Evolutionary conservation across 2,329 filamentous ascomycete species (phyloP).

Genomic region (Stachybotrys elegans): DNA sequence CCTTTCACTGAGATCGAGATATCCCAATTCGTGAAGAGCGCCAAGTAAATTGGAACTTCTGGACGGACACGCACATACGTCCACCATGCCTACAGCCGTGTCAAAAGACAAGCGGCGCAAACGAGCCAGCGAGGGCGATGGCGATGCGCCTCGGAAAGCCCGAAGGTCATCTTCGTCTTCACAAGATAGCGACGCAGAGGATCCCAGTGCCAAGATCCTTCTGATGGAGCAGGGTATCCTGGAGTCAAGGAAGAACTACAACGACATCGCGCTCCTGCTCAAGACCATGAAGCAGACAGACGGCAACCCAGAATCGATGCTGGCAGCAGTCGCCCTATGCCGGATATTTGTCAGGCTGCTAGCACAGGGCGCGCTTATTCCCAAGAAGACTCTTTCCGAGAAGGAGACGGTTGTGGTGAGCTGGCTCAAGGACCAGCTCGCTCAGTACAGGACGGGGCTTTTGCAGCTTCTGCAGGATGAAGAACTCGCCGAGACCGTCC

Average conservation of each 20-base stretch:
- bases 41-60: too few species aligned
- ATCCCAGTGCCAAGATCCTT: slow-evolving; percentile 62
- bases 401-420: slow-evolving; percentile 69
- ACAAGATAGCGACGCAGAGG: slow-evolving; percentile 44
- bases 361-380: slow-evolving; percentile 64
- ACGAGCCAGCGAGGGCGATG: too few species aligned
- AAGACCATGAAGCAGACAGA: slow-evolving; percentile 46
- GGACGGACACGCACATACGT: too few species aligned
- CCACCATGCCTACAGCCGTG: too few species aligned
- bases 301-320: slow-evolving; percentile 49
- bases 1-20: too few species aligned
- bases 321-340: slow-evolving; percentile 77
- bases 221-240: slow-evolving; percentile 75
- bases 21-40: too few species aligned
- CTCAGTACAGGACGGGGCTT: slow-evolving; percentile 64
- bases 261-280: slow-evolving; percentile 76
- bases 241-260: slow-evolving; percentile 85
- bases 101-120: too few species aligned
- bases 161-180: too few species aligned
- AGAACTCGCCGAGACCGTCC: slow-evolving; percentile 60
- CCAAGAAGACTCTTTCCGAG: slow-evolving; percentile 60
- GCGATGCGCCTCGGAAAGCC: too few species aligned
- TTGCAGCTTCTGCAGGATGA: slow-evolving; percentile 57
- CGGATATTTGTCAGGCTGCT: slow-evolving; percentile 80
- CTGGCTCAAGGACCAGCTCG: slow-evolving; percentile 73